Evolutionary conservation across 83 land plant species (phyloP).

Genomic region (Picea engelmannii): DNA sequence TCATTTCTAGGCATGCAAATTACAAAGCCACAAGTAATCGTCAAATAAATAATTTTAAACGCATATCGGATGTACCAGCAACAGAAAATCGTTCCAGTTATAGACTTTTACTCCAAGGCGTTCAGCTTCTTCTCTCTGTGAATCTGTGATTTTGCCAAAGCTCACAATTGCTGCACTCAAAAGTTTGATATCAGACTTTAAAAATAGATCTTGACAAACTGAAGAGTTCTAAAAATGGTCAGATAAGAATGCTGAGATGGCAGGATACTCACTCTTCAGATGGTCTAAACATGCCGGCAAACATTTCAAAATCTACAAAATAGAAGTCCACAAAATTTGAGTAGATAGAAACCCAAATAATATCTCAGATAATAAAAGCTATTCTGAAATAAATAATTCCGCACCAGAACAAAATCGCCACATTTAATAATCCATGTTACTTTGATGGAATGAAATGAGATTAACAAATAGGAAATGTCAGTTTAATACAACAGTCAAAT

Average conservation of each 20-base stretch:
- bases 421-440: not conserved
- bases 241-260: not conserved
- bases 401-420: not conserved
- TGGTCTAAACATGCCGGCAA: slow-evolving; percentile 34
- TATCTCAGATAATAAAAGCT: not conserved
- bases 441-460: not conserved
- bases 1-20: not conserved
- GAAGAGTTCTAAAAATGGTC: not conserved
- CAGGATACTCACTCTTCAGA: slow-evolving; percentile 39
- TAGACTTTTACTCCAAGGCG: slow-evolving; percentile 60
- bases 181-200: slow-evolving; percentile 1
- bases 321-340: not conserved
- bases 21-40: not conserved
- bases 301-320: slow-evolving; percentile 33
- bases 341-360: not conserved
- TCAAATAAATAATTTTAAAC: not conserved
- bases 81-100: slow-evolving; percentile 89
- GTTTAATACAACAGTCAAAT: too few species aligned
- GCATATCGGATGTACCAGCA: slow-evolving; percentile 49
- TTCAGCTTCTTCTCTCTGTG: slow-evolving; percentile 62
- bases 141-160: slow-evolving; percentile 70
- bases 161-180: slow-evolving; percentile 77
- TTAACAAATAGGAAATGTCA: not conserved
- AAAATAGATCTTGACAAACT: not conserved
- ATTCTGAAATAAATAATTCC: not conserved